A percentile compares a stretch with the other conserved stretches of the same genome.
Conservation (phyloP, 2,329 filamentous ascomycete species). For the Metarhizium robertsii region DNA sequence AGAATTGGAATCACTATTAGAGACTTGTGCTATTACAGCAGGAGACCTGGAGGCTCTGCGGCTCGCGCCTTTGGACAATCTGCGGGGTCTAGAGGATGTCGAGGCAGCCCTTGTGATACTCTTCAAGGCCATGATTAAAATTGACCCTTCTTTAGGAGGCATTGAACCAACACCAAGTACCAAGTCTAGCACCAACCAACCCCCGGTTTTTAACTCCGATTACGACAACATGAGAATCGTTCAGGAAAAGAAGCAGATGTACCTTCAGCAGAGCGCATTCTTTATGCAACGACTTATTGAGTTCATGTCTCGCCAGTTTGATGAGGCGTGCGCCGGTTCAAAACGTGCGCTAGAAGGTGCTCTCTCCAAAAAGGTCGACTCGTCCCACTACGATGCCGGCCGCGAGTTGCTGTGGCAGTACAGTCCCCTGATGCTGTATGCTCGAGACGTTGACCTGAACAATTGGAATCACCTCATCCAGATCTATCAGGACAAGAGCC, state of each 20-base stretch:
- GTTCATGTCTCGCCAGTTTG: constrained; percentile 76
- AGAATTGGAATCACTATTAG: constrained; percentile 80
- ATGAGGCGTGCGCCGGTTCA: constrained; percentile 62
- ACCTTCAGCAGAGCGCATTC: constrained; percentile 61
- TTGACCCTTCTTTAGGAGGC: constrained; percentile 68
- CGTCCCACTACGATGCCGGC: constrained; percentile 59
- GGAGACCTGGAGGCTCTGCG: constrained; percentile 65
- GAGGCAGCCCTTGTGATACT: constrained; percentile 70
- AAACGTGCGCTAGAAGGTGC: constrained; percentile 53
- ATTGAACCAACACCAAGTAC: constrained; percentile 38
- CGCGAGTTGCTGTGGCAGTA: constrained; percentile 78
- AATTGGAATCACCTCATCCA: constrained; percentile 76
- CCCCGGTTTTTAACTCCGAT: constrained; percentile 54
- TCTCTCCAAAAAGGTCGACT: constrained; percentile 58
- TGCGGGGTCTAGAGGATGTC: constrained; percentile 63
- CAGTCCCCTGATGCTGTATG: constrained; percentile 77
- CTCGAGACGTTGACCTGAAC: constrained; percentile 69
- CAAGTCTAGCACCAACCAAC: constrained; percentile 33
- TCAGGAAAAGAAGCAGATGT: constrained; percentile 88
- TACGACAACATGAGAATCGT: constrained; percentile 89
- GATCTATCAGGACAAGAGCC: constrained; percentile 70
- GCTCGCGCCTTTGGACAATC: constrained; percentile 61
- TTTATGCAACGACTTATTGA: constrained; percentile 75
- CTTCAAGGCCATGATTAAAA: constrained; percentile 88
- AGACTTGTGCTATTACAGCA: constrained; percentile 80